Conservation (phyloP, 116 monocot genomes). For the Phalaenopsis hybrid region DNA sequence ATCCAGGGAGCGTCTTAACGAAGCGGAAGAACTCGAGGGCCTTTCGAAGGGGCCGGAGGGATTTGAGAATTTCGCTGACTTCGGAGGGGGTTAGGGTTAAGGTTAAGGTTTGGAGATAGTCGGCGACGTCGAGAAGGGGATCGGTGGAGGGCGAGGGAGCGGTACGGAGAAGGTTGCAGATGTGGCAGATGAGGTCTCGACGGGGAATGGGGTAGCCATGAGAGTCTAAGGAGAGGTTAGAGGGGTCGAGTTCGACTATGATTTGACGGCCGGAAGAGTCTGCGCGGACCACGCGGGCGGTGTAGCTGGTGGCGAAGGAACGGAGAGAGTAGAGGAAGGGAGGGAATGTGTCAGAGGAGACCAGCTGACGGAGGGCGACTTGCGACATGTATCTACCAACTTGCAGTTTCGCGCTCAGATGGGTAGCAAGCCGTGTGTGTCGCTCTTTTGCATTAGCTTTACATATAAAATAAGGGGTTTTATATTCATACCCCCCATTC, state of each 20-base stretch:
- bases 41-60: conserved; percentile 18
- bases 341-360: neutral
- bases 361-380: neutral
- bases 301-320: conserved; percentile 47
- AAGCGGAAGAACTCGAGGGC: conserved; percentile 70
- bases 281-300: conserved; percentile 46
- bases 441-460: neutral
- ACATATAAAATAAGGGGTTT: no score
- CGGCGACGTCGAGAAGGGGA: conserved; percentile 62
- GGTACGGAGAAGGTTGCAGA: conserved; percentile 42
- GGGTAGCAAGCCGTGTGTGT: no score
- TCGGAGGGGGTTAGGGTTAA: conserved; percentile 59
- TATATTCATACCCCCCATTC: no score
- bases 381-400: neutral
- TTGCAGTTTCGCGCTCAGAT: neutral
- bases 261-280: conserved; percentile 38
- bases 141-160: conserved; percentile 19
- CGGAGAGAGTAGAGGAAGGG: conserved; percentile 9
- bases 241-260: conserved; percentile 41
- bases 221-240: conserved; percentile 29
- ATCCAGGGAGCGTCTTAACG: conserved; percentile 45
- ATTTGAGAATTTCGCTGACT: conserved; percentile 64
- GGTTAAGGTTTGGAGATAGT: conserved; percentile 58
- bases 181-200: conserved; percentile 75
- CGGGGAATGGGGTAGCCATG: conserved; percentile 59